These are phyloP conservation scores for Mycena latifolia DNA, from an alignment of 768 basidiomycete species.

Conservation along the genomic window DNA sequence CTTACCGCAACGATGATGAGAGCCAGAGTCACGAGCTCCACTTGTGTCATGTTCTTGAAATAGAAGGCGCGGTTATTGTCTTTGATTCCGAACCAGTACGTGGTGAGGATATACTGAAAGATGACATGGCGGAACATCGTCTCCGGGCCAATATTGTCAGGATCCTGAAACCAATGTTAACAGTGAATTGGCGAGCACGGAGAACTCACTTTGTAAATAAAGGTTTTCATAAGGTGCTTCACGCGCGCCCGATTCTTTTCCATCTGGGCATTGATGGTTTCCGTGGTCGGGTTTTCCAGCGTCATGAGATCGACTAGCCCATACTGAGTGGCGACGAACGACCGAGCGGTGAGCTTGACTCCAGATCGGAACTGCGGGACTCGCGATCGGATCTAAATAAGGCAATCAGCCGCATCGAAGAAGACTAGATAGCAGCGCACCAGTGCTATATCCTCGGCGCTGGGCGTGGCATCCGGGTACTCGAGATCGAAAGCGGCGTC, in stretches of 20 bases:
- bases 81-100: neutral
- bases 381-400: constrained; percentile 9
- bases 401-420: neutral
- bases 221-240: neutral
- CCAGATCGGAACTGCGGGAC: constrained; percentile 10
- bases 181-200: too few relatives aligned
- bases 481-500: neutral
- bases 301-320: neutral
- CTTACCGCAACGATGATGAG: constrained; percentile 2
- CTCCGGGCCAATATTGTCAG: neutral
- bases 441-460: neutral
- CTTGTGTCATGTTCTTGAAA: neutral
- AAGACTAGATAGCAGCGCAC: neutral
- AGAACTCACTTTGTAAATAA: too few relatives aligned
- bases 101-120: constrained; percentile 5
- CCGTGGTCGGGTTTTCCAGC: neutral
- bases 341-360: neutral
- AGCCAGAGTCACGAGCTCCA: constrained; percentile 9
- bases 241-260: neutral
- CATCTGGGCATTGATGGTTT: neutral
- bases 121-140: constrained; percentile 10
- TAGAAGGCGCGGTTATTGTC: constrained; percentile 6
- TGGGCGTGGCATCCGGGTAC: neutral
- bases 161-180: neutral
- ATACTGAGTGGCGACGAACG: neutral